Conservation (phyloP, 2,329 filamentous ascomycete species). For the Seiridium cupressi region DNA sequence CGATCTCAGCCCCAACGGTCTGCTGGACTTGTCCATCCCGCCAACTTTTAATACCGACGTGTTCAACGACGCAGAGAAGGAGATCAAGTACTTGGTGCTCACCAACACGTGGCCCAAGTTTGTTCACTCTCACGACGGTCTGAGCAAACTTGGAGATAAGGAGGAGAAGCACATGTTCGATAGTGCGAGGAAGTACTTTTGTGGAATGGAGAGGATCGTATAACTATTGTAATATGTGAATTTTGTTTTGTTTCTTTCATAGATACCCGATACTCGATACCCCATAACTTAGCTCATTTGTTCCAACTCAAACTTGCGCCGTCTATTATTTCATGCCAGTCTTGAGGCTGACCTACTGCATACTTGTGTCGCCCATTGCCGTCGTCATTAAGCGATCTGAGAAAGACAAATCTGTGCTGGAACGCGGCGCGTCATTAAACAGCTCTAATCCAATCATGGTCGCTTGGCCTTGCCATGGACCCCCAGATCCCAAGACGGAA, state of each 20-base stretch:
- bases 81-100: conserved; percentile 25
- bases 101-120: conserved; percentile 30
- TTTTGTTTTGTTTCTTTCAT: neutral
- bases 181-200: conserved; percentile 6
- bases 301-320: no score
- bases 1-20: conserved; percentile 8
- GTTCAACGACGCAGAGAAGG: conserved; percentile 16
- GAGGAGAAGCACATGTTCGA: conserved; percentile 8
- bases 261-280: neutral
- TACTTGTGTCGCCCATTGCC: no score
- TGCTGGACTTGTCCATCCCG: conserved; percentile 7
- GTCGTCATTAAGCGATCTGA: no score
- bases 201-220: conserved; percentile 6
- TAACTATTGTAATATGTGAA: neutral
- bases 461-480: no score
- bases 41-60: conserved; percentile 9
- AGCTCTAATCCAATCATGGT: no score
- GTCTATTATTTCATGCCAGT: no score
- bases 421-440: no score
- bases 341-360: no score
- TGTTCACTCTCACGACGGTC: conserved; percentile 15
- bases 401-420: no score
- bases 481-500: no score
- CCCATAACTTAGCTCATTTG: no score
- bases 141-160: neutral